Base-by-base conservation (phyloP, 1,284 basidiomycete species). In the Afroboletus lepidellus region DNA sequence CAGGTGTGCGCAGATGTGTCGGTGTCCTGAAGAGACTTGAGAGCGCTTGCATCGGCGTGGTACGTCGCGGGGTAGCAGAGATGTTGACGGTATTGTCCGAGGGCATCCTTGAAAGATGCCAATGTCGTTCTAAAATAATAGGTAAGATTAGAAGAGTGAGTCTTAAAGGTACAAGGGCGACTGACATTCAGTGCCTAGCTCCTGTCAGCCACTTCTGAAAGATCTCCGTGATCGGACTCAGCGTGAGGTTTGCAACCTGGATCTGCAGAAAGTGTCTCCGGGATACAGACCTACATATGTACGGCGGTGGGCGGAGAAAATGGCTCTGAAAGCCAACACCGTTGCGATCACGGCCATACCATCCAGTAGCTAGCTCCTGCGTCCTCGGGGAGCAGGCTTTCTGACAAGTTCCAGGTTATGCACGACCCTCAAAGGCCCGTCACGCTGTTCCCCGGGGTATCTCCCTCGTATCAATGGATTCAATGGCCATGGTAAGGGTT, bases 11-110 rank as follows among this genome's bases (percentile, higher is more conserved):
- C 18, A 63, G 39, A 23, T 56, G 54, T 1, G 60, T 57, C 7
- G 62, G 61, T 3, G 62, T 67, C 48, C 63, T 54, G 41, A 64
- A 67, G 48, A 64, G 60, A 33, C 48, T 20, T 3, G 62, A 55
- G 0, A 67, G 39, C 16, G 46, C 42, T 23, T 51, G 51, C 36
- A 66, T 60, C 16, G 63, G 54, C 11, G 51, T 51, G 23, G 45
- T 46, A 12, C 56, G 52, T 5, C 27, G 37, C 2, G 55, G 62
- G 0, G 50, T 71, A 3, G 53, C 43, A 2, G 46, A 57, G n/a
- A 54, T 54, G 33, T 12, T 43, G 13, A 55, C 25, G 3, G 41
- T 11, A 12, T 21, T 30, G 43, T 67, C 18, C 41, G 29, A 6
- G 12, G 43, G 33, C 30, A 16, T 25, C n/a, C 21, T 16, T n/a